Base-by-base conservation (phyloP, 352 stramenopile genomes). In the Pythium aristosporum region DNA sequence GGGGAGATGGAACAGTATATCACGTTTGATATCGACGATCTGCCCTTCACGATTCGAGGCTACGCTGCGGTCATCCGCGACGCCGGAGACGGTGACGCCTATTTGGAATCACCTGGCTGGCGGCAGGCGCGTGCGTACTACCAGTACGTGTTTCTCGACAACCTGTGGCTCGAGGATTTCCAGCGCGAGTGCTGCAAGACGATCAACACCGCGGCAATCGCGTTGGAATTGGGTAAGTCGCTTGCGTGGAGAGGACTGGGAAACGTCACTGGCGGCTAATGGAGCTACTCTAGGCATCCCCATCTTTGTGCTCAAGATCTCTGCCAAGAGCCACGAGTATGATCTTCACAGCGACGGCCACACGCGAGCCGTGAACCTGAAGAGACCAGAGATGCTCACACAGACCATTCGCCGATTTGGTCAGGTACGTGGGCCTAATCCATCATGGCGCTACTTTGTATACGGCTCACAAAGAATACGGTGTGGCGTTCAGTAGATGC, bases 241-340 rank as follows among this genome's bases (percentile, higher is more conserved):
- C 5, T 18, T 20, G 42, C 25, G 10, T 32, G 0, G 18, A 11
- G 32, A n/a, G 25, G 4, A 15, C 16, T 39, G 34, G 39, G 16
- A 1, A 21, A n/a, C 5, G 39, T 46, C 18, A 46, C 10, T 46
- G 39, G 39, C 10, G 7, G 44, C 44, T 32, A 16, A 50, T 50
- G 44, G 44, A 32, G 10, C 9, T 16, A n/a, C 18, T 50, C 6
- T 57, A 94, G 85, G 75, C 11, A 87, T 92, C 37, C 82, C 80
- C 13, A 86, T 93, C 39, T 89, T 91, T 56, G 76, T 95, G 8
- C 47, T 93, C 54, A 91, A 92, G 67, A 50, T 95, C 51, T 56
- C 46, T 18, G 47, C 66, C 44, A 37, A 65, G 23, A 34, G 32
- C 3, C 39, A 72, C 11, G 67, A 86, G 18, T 81, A 75, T 42